Evolutionary conservation across 1,284 basidiomycete species (phyloP), one percentile per base, ranked within the genome.

Genomic region (Apiotrichum laibachii): DNA sequence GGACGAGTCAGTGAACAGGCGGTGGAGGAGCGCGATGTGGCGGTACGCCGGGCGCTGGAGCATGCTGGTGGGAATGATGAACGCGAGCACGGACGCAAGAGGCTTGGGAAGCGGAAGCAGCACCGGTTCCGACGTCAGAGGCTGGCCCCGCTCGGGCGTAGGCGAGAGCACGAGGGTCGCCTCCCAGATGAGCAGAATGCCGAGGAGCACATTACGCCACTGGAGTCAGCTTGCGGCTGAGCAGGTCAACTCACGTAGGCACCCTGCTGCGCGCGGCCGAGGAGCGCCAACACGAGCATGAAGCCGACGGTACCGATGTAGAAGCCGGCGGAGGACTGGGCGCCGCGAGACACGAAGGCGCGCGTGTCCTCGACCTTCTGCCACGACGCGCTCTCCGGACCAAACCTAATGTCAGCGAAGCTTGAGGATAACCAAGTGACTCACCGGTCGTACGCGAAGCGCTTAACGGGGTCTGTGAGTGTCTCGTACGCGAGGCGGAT

Each of bases 381-480:
- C 55, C 59, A 63, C 7, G 12, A 0, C 2, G 50, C 55, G 34
- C 55, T 53, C 16, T 39, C 11, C 9, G 62, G 62, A 12, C 62
- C 62, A 34, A 63, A 63, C 0, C 57, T 59, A 48, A 43, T 26
- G 53, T 57, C 31, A 57, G 52, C 47, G 19, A 16, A n/a, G 18
- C 26, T 31, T 4, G 33, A 34, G 11, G 33, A 5, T 35, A 16
- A 12, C 39, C 31, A 18, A 19, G 26, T 31, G 57, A 87, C 88
- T 85, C 81, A 77, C 72, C 77, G 67, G 53, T 94, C 91, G 73
- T 94, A 94, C 0, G 90, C 91, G 78, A 90, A 92, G 49, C 90
- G 80, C 59, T 86, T 86, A 1, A 85, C 81, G 0, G 91, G 89
- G 66, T 92, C 84, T 60, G 85, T 89, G 35, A 94, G 76, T 0